Evolutionary conservation across 2,329 filamentous ascomycete species (phyloP).

Genomic region (Passalora sequoiae): DNA sequence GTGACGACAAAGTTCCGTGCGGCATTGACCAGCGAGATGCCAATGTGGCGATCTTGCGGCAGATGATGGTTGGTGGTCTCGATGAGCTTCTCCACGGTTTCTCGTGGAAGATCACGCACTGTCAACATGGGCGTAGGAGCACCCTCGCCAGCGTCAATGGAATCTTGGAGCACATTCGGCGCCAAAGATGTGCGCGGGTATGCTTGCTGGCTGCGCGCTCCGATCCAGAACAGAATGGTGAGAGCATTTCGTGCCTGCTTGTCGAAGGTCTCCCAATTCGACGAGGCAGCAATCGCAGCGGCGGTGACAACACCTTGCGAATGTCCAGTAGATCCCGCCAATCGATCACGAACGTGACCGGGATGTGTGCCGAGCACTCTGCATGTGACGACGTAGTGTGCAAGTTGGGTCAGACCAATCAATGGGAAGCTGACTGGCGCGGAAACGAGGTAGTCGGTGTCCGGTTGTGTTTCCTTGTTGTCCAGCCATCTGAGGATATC

Average conservation of each 20-base stretch:
- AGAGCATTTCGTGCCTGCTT: conserved; percentile 73
- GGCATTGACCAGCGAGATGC: conserved; percentile 93
- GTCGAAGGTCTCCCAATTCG: conserved; percentile 88
- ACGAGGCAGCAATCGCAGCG: conserved; percentile 81
- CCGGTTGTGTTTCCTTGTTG: conserved; percentile 81
- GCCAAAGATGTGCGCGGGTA: conserved; percentile 93
- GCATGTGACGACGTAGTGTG: conserved; percentile 92
- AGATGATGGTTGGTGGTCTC: conserved; percentile 96
- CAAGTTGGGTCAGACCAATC: conserved; percentile 92
- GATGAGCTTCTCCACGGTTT: conserved; percentile 91
- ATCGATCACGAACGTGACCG: conserved; percentile 75
- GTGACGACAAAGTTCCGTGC: conserved; percentile 95
- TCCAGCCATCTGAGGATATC: conserved; percentile 93
- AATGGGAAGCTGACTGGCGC: conserved; percentile 92
- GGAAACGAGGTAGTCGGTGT: conserved; percentile 89
- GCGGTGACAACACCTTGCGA: conserved; percentile 95
- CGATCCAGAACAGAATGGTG: conserved; percentile 97
- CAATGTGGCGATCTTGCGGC: conserved; percentile 85
- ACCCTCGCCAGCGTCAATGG: conserved; percentile 90
- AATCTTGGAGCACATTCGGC: conserved; percentile 85
- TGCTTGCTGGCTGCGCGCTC: conserved; percentile 91
- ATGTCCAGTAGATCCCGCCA: conserved; percentile 88
- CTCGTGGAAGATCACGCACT: conserved; percentile 83
- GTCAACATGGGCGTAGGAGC: conserved; percentile 95
- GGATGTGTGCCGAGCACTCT: conserved; percentile 85